Evolutionary conservation across 371 early-diverging fungal species (phyloP).

Genomic region (Capillidium heterosporum): DNA sequence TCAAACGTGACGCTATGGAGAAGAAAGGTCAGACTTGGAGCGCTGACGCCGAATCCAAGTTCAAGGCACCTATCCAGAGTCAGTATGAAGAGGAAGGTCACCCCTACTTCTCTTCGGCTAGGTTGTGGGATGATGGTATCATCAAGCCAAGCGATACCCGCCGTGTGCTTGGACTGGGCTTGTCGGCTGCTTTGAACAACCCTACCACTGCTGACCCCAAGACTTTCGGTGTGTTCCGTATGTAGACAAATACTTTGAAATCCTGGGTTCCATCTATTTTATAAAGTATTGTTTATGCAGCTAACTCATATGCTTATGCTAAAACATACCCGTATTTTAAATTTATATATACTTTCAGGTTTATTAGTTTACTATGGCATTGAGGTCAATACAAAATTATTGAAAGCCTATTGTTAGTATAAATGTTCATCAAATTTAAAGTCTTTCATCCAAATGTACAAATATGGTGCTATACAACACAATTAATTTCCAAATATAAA

Average conservation of each 20-base stretch:
- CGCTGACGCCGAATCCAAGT: conserved; percentile 46
- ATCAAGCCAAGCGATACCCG: conserved; percentile 87
- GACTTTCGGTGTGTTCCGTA: conserved; percentile 89
- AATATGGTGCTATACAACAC: too few relatives aligned
- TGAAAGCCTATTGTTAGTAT: too few relatives aligned
- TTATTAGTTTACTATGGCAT: too few relatives aligned
- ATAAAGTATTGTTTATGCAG: too few relatives aligned
- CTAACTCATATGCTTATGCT: too few relatives aligned
- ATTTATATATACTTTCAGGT: too few relatives aligned
- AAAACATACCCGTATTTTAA: too few relatives aligned
- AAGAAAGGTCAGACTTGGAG: conserved; percentile 66
- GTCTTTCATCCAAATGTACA: not conserved
- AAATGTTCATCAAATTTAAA: not conserved
- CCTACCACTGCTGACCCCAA: conserved; percentile 34
- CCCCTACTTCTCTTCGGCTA: conserved; percentile 77
- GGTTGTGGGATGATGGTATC: conserved; percentile 95
- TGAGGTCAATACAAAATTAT: too few relatives aligned
- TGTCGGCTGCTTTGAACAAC: conserved; percentile 67
- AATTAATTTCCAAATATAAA: too few relatives aligned
- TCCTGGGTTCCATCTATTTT: too few relatives aligned
- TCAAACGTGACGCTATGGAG: conserved; percentile 65
- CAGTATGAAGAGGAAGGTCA: conserved; percentile 89
- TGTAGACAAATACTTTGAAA: conserved; percentile 38
- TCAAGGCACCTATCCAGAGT: conserved; percentile 72
- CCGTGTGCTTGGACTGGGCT: conserved; percentile 63